Percentiles rank a stretch among this genome's conserved stretches.
Evolutionary conservation across 441 rosid genomes (phyloP).

Genomic region (Euphorbia schlechtendalii): DNA sequence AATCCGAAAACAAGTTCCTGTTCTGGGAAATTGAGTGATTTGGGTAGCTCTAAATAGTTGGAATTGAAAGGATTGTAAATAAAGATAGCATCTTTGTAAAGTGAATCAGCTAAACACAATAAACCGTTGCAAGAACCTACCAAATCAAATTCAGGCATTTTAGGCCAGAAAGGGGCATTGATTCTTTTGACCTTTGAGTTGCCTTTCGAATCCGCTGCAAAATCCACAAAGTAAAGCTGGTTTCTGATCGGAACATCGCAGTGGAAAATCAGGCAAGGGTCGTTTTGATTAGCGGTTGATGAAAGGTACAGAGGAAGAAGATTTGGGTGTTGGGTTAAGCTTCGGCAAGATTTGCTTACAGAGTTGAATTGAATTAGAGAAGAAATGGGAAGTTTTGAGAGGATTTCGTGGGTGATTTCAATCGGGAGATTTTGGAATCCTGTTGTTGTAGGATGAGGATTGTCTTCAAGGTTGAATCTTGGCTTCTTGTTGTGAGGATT

Average conservation of each 20-base stretch:
- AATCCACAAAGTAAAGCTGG: conserved; percentile 57
- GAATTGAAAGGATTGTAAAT: conserved; percentile 74
- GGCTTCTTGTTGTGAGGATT: conserved; percentile 15
- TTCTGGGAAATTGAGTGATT: conserved; percentile 44
- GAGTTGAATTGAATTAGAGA: conserved; percentile 61
- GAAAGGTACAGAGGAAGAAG: conserved; percentile 29
- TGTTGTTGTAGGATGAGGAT: conserved; percentile 20
- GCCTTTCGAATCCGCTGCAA: conserved; percentile 31
- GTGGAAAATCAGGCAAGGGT: conserved; percentile 74
- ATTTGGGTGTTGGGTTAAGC: conserved; percentile 42
- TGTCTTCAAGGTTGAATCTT: conserved; percentile 19
- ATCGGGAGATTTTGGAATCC: conserved; percentile 53
- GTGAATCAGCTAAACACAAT: conserved; percentile 58
- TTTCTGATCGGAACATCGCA: conserved; percentile 66
- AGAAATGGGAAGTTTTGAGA: conserved; percentile 65
- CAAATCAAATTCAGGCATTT: conserved; percentile 69
- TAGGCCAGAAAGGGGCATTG: conserved; percentile 36
- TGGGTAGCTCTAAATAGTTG: conserved; percentile 45
- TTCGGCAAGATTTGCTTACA: conserved; percentile 60
- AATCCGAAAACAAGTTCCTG: conserved; percentile 77
- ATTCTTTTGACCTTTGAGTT: conserved; percentile 42
- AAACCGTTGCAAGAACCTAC: conserved; percentile 75
- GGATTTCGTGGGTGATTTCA: conserved; percentile 57
- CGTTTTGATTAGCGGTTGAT: conserved; percentile 17
- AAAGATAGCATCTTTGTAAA: conserved; percentile 53